These are phyloP conservation scores for Penicilliopsis zonata DNA, from an alignment of 495 filamentous ascomycete species.

Conservation along the genomic window DNA sequence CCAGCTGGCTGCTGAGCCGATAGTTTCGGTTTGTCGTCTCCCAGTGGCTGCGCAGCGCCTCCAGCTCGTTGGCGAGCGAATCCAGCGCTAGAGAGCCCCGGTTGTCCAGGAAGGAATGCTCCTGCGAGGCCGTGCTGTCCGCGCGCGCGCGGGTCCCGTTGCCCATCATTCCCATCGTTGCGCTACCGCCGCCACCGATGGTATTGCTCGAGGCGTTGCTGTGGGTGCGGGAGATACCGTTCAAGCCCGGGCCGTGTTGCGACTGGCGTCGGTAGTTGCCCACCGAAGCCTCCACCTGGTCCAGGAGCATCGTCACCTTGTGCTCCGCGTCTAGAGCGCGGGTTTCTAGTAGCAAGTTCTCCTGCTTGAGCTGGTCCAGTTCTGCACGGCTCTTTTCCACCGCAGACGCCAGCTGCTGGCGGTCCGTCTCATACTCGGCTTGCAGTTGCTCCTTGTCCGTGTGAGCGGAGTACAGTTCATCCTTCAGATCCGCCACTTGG, in stretches of 20 bases:
- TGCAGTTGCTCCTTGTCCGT: conserved; percentile 56
- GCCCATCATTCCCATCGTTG: no score
- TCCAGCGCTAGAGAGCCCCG: conserved; percentile 82
- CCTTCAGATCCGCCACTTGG: conserved; percentile 53
- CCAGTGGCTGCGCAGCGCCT: conserved; percentile 81
- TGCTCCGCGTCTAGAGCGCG: conserved; percentile 84
- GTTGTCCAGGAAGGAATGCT: conserved; percentile 50
- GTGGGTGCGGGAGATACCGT: conserved; percentile 30
- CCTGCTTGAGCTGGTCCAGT: conserved; percentile 67
- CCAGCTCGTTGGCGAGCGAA: conserved; percentile 81
- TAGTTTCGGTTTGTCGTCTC: conserved; percentile 93
- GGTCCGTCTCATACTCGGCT: conserved; percentile 41
- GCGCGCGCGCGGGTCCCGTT: conserved; percentile 30
- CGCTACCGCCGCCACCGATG: conserved; percentile 13
- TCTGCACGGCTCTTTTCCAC: conserved; percentile 50
- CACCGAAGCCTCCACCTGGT: conserved; percentile 87
- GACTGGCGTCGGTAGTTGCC: conserved; percentile 87
- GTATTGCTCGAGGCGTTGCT: conserved; percentile 36
- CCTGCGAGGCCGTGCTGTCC: conserved; percentile 37
- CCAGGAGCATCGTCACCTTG: conserved; percentile 81
- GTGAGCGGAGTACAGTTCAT: conserved; percentile 50
- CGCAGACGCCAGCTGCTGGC: conserved; percentile 42
- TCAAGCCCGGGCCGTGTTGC: conserved; percentile 31
- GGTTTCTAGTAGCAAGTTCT: conserved; percentile 67
- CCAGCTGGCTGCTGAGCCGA: conserved; percentile 63